phyloP scores from a whole-genome alignment of 2,329 filamentous ascomycete genomes.

The Chlorencoelia australis region DNA sequence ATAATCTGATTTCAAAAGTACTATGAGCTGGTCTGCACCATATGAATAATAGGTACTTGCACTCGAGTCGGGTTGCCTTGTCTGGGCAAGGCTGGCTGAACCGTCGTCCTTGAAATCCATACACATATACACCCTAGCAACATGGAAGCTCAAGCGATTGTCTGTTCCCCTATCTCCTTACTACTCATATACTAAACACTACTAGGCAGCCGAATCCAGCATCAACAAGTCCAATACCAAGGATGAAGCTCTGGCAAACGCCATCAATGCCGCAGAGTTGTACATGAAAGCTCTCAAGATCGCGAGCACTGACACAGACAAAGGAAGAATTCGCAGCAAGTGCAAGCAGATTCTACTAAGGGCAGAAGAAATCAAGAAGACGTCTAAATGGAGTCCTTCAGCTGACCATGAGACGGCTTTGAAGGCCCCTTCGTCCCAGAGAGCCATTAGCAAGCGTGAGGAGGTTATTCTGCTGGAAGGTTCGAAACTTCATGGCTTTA shows the following conservation, averaged over 20 bases:
- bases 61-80: too few relatives aligned
- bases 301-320: slow-evolving; percentile 51
- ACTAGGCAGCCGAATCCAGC: slow-evolving; percentile 43
- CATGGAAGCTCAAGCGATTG: slow-evolving; percentile 39
- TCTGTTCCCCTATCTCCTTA: slow-evolving; percentile 14
- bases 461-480: slow-evolving; percentile 67
- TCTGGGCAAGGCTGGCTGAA: too few relatives aligned
- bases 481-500: slow-evolving; percentile 70
- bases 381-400: slow-evolving; percentile 15
- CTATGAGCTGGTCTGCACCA: too few relatives aligned
- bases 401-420: slow-evolving; percentile 17
- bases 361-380: slow-evolving; percentile 66
- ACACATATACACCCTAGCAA: too few relatives aligned
- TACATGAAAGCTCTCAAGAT: slow-evolving; percentile 68
- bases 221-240: slow-evolving; percentile 41
- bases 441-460: slow-evolving; percentile 58
- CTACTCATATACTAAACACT: slow-evolving; percentile 4
- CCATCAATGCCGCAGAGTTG: slow-evolving; percentile 67
- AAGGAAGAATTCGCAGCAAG: slow-evolving; percentile 54
- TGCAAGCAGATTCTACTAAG: slow-evolving; percentile 58
- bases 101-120: too few relatives aligned
- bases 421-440: slow-evolving; percentile 36
- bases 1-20: too few relatives aligned
- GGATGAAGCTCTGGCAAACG: slow-evolving; percentile 59
- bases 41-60: too few relatives aligned